Percentiles rank a stretch among this genome's conserved stretches.
Conservation (phyloP, 257 asterid species). For the Gentiana macrophylla region DNA sequence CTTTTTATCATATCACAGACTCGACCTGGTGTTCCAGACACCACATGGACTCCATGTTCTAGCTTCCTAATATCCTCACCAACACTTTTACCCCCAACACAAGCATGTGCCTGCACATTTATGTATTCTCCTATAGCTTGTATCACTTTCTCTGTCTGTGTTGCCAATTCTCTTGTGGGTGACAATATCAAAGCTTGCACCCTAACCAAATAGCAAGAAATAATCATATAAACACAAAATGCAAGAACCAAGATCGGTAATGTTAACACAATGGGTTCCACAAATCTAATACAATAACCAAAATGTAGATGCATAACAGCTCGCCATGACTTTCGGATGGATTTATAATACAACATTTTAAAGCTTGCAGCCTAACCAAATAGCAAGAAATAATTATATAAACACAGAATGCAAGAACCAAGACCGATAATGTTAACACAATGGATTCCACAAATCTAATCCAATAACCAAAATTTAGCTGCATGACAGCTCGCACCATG, state of each 20-base stretch:
- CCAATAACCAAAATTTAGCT: background rate
- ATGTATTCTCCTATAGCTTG: conserved; percentile 83
- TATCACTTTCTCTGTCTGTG: conserved; percentile 89
- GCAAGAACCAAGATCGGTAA: background rate
- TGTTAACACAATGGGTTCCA: background rate
- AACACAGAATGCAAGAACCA: background rate
- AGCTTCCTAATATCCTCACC: conserved; percentile 91
- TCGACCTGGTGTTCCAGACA: conserved; percentile 99
- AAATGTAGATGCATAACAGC: background rate
- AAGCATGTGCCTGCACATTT: conserved; percentile 88
- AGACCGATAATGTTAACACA: background rate
- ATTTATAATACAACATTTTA: background rate
- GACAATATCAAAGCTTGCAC: conserved; percentile 94
- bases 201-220: conserved; percentile 23
- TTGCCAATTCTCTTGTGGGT: conserved; percentile 94
- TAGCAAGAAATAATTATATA: background rate
- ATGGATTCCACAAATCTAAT: background rate
- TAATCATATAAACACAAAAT: background rate
- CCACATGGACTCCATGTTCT: conserved; percentile 96
- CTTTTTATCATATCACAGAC: conserved; percentile 97
- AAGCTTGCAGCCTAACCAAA: conserved; percentile 66
- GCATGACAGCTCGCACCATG: background rate
- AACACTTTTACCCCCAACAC: conserved; percentile 95
- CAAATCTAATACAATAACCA: background rate
- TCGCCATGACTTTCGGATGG: no score